Evolutionary conservation across 2,329 filamentous ascomycete species (phyloP).

Genomic region (Hansfordia pulvinata): DNA sequence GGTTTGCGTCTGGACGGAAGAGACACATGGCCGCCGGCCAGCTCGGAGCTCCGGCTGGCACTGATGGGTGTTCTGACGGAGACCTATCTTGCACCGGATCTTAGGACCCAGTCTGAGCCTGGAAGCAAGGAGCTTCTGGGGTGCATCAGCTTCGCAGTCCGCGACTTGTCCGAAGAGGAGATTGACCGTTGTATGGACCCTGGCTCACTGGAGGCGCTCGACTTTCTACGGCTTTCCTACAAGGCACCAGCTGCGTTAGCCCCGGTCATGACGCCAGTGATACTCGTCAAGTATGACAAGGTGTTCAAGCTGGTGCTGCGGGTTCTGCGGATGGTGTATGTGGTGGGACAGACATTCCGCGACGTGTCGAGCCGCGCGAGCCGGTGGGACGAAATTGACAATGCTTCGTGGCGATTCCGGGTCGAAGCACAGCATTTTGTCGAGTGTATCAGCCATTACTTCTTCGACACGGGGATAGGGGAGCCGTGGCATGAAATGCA

Average conservation of each 20-base stretch:
- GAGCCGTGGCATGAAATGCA: constrained; percentile 63
- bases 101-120: constrained; percentile 5
- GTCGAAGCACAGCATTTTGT: constrained; percentile 74
- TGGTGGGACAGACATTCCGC: constrained; percentile 51
- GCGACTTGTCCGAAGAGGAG: constrained; percentile 65
- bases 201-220: constrained; percentile 73
- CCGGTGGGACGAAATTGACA: constrained; percentile 22
- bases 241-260: constrained; percentile 59
- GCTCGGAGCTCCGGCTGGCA: constrained; percentile 80
- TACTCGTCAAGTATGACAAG: constrained; percentile 69
- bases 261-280: constrained; percentile 55
- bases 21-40: constrained; percentile 83
- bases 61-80: constrained; percentile 77
- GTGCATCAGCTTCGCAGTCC: constrained; percentile 69
- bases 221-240: constrained; percentile 83
- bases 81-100: constrained; percentile 37
- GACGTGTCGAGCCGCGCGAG: constrained; percentile 31
- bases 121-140: constrained; percentile 41
- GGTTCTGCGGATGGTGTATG: constrained; percentile 64
- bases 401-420: constrained; percentile 44
- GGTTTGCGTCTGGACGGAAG: constrained; percentile 72
- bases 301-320: constrained; percentile 73
- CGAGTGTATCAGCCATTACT: constrained; percentile 57
- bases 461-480: constrained; percentile 65
- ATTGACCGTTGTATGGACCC: constrained; percentile 75